These are phyloP conservation scores for Cyclospora cayetanensis DNA, from an alignment of 169 alveolate species.

Conservation along the genomic window DNA sequence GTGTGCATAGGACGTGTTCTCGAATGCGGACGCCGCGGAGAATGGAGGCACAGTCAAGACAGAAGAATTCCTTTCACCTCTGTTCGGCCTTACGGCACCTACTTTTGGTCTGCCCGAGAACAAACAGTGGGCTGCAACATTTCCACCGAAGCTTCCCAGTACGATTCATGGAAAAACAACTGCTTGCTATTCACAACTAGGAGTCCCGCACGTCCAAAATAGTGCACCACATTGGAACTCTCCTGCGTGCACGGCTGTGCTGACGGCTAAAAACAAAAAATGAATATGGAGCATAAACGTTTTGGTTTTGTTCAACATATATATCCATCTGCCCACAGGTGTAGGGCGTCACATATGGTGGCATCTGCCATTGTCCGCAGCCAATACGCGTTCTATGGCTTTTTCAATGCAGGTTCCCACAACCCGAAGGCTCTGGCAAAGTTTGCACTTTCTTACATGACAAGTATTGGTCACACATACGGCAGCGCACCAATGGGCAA, in stretches of 20 bases:
- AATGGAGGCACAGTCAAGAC: constrained; percentile 49
- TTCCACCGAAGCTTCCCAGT: constrained; percentile 74
- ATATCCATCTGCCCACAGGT: too few relatives aligned
- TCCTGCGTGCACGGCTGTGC: too few relatives aligned
- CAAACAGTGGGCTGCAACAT: constrained; percentile 71
- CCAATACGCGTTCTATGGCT: too few relatives aligned
- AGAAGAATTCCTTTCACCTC: constrained; percentile 53
- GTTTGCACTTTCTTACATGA: constrained; percentile 72
- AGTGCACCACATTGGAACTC: too few relatives aligned
- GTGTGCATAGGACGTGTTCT: background rate
- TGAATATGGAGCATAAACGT: too few relatives aligned
- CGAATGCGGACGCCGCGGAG: constrained; percentile 44
- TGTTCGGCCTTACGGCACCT: constrained; percentile 33
- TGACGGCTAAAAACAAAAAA: too few relatives aligned
- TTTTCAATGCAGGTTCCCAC: constrained; percentile 41
- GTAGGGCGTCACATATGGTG: too few relatives aligned
- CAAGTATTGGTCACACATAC: constrained; percentile 74
- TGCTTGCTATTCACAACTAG: too few relatives aligned
- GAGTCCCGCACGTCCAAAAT: too few relatives aligned
- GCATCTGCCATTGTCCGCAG: too few relatives aligned
- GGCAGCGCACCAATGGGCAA: constrained; percentile 75
- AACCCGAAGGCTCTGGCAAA: constrained; percentile 71
- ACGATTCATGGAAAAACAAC: too few relatives aligned
- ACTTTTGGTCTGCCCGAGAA: background rate
- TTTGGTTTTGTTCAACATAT: too few relatives aligned